Evolutionary conservation across 164 flowering plant genomes (phyloP), one percentile per base, ranked within the genome.

Genomic region (Dillenia suffruticosa): DNA sequence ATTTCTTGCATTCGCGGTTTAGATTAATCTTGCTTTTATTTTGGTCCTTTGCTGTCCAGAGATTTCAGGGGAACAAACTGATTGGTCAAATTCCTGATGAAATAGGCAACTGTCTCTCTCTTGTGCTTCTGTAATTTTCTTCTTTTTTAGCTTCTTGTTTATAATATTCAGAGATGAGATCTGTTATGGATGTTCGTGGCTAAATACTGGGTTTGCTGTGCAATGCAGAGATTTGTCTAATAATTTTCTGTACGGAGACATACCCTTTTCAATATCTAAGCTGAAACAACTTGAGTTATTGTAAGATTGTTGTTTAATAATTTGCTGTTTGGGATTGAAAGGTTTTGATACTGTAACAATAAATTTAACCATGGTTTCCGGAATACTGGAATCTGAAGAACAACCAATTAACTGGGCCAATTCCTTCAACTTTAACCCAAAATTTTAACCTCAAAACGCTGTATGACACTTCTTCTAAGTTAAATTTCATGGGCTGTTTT

Each of bases 41-140:
- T 46, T 56, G 8, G 49, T 52, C 40, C 16, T 13, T 26, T 49
- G 40, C 7, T 56, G 50, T 49, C 67, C 79, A 93, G 98, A 57
- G 96, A 93, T 62, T 72, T 93, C 86, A 86, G 64, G 96, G 97
- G 4, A 93, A 90, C 69, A 79, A 69, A 11, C 61, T 93, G 49
- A 83, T 84, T 0, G 97, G 98, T 44, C 97, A 87, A 80, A 89
- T 93, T 12, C 98, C 98, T 2, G 98, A 90, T 77, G 98, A 93
- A 69, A 83, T 93, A 43, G 97, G 97, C 50, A 74, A 89, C 74
- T 88, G 96, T 58, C 77, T 61, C 24, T 70, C 70, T 16, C 77
- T 93, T 14, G 59, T 63, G 44, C 48, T 63, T 12, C 68, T 93
- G 98, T 93, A 87, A 71, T 57, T 22, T 14, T 16, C 1, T 56